These are phyloP conservation scores for Teratosphaeria gauchensis DNA, from an alignment of 2,329 filamentous ascomycete genomes.

Conservation along the genomic window DNA sequence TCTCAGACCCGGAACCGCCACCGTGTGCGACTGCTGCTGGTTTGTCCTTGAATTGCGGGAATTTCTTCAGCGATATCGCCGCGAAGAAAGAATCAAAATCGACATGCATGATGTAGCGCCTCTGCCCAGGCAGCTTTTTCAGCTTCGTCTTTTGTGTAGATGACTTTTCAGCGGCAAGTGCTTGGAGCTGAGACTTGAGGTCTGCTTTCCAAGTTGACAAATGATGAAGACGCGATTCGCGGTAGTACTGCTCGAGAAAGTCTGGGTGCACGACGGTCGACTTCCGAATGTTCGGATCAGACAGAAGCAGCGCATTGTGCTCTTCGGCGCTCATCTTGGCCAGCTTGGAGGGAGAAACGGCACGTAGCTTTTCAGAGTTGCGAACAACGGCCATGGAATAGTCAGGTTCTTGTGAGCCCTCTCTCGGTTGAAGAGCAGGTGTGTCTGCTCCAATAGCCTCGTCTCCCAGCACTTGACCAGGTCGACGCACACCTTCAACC, in stretches of 20 bases:
- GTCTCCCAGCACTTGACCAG: neutral
- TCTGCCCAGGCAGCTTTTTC: constrained; percentile 50
- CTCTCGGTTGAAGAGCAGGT: constrained; percentile 12
- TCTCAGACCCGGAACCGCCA: constrained; percentile 76
- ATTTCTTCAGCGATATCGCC: constrained; percentile 72
- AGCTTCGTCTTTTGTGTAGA: constrained; percentile 41
- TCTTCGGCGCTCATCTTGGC: constrained; percentile 70
- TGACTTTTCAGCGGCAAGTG: constrained; percentile 60
- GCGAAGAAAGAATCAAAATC: constrained; percentile 99
- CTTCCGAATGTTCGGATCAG: constrained; percentile 76
- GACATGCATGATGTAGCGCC: constrained; percentile 84
- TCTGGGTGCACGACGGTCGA: constrained; percentile 87
- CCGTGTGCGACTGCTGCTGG: constrained; percentile 87
- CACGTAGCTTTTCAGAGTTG: constrained; percentile 19
- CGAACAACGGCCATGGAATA: constrained; percentile 23
- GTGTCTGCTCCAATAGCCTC: neutral
- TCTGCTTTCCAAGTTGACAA: constrained; percentile 95
- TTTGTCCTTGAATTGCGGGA: constrained; percentile 65
- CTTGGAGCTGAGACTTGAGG: constrained; percentile 79
- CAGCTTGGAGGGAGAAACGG: constrained; percentile 25
- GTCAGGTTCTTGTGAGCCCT: constrained; percentile 26
- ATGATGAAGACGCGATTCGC: constrained; percentile 89
- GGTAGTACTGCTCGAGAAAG: constrained; percentile 90
- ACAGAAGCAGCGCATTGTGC: constrained; percentile 76
- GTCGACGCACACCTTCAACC: neutral